phyloP scores from a whole-genome alignment of 257 asterid genomes.

The Mentha longifolia region DNA sequence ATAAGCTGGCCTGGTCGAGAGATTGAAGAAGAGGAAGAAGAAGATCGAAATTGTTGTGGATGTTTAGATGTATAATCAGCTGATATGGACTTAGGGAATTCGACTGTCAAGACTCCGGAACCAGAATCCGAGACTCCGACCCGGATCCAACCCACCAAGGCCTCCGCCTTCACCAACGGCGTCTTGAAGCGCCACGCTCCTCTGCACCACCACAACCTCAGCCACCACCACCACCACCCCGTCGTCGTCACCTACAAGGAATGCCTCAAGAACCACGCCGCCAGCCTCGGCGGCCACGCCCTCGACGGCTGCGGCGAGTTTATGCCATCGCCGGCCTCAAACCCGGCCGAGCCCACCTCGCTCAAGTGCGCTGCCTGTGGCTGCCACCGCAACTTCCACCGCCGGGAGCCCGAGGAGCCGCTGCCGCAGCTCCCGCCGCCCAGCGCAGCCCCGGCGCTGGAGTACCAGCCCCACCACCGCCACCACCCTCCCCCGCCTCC shows the following conservation, averaged over 20 bases:
- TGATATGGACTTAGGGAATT: constrained; percentile 62
- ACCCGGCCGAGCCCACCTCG: constrained; percentile 79
- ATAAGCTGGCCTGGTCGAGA: not conserved
- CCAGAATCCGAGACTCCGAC: constrained; percentile 71
- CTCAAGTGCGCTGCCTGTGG: constrained; percentile 97
- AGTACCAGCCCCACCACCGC: constrained; percentile 92
- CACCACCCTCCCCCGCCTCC: constrained; percentile 74
- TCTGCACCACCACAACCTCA: constrained; percentile 43
- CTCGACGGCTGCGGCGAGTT: constrained; percentile 98
- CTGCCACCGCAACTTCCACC: constrained; percentile 98
- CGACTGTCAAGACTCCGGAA: constrained; percentile 68
- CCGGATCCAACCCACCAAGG: constrained; percentile 65
- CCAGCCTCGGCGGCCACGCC: constrained; percentile 84
- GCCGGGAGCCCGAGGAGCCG: constrained; percentile 81
- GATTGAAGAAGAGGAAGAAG: too few species aligned
- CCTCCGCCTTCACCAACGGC: constrained; percentile 68
- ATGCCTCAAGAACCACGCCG: constrained; percentile 95
- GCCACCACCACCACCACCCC: constrained; percentile 50
- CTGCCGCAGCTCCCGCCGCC: constrained; percentile 40
- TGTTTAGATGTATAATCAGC: constrained; percentile 44
- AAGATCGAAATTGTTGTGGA: too few species aligned
- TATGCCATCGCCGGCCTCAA: constrained; percentile 75
- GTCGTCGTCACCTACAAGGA: constrained; percentile 76
- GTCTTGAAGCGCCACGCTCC: constrained; percentile 84
- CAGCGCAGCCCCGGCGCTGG: constrained; percentile 55